phyloP scores from a whole-genome alignment of 257 asterid species.

The Verbena officinalis region DNA sequence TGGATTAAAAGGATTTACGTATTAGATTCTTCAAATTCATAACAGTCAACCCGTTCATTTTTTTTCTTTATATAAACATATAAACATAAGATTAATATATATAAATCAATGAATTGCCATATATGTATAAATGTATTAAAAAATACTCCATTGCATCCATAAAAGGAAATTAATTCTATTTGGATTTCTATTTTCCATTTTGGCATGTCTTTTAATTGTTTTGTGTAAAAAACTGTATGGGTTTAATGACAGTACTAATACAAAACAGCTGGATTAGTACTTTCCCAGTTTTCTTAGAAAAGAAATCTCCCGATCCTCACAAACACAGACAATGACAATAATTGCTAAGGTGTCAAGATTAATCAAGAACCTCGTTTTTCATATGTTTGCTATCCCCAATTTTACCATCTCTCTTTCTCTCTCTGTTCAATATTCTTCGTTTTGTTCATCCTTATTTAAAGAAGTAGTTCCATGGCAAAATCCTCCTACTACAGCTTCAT shows the following conservation, averaged over 20 bases:
- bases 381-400: constrained; percentile 4
- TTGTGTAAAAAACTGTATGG: not conserved
- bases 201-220: too few species aligned
- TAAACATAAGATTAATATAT: too few species aligned
- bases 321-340: not conserved
- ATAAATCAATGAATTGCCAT: too few species aligned
- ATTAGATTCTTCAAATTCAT: too few species aligned
- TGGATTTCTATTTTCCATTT: not conserved
- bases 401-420: not conserved
- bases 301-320: not conserved
- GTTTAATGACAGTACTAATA: not conserved
- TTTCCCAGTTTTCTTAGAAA: not conserved
- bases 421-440: not conserved
- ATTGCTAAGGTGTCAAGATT: constrained; percentile 31
- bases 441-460: not conserved
- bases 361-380: constrained; percentile 29
- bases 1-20: too few species aligned
- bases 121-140: too few species aligned
- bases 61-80: too few species aligned
- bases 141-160: too few species aligned
- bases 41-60: too few species aligned
- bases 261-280: constrained; percentile 33
- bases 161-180: not conserved
- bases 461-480: constrained; percentile 37
- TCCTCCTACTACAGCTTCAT: constrained; percentile 28